Evolutionary conservation across 805 yeast genomes (phyloP), one percentile per base, ranked within the genome.

Genomic region (Gaillardinia entomophila): DNA sequence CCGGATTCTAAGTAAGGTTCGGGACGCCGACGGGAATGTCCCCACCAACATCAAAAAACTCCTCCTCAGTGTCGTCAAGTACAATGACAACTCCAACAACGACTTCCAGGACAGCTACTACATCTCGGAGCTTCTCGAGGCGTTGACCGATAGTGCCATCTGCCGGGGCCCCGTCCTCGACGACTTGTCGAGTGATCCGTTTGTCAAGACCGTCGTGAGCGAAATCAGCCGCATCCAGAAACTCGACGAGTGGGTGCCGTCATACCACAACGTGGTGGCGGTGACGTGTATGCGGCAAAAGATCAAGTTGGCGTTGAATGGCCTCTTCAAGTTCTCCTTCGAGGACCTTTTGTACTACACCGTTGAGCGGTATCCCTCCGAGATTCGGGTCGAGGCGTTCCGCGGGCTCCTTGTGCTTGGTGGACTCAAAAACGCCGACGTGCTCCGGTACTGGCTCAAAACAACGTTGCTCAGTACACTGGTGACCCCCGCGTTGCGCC

Each of bases 191-290:
- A 34, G 35, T 16, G 31, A 37, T 6, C 41, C 43, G 25, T 60
- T 62, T 27, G 38, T 49, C 7, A 40, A 40, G 8, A 48, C 42
- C n/a, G 68, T 58, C 3, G 32, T 79, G 6, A 68, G 71, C 5
- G 97, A 89, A 49, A 64, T 92, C 28, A 76, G 79, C 34, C 70
- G 97, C 37, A 71, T 79, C 38, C 76, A 78, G 43, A 77, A 88
- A 40, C 69, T 92, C 60, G 97, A 90, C 48, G 78, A 74, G 27
- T 87, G 94, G 94, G 68, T 82, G 6, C 90, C 96, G 1, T 80
- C 95, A 0, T 77, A 73, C 40, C 80, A 77, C 32, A 53, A 71
- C 36, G 40, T 68, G 24, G 62, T 84, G 25, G 68, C 88, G 12
- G 56, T 66, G 17, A 61, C 75, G 4, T 75, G 88, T 18, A 44